Conservation (phyloP, 495 filamentous ascomycete genomes). For the Aspergillus conjunctus region DNA sequence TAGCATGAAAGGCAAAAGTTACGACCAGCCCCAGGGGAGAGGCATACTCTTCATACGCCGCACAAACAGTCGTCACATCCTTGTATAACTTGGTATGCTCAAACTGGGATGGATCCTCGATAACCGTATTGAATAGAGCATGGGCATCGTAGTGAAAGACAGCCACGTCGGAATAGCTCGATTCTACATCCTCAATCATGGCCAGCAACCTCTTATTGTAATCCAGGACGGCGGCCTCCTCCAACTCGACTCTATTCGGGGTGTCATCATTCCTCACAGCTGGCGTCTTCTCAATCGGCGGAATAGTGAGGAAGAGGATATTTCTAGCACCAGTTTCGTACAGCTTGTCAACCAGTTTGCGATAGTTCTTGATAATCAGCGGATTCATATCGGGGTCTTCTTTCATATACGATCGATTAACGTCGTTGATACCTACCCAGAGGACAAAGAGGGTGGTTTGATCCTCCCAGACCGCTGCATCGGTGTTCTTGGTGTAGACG, state of each 20-base stretch:
- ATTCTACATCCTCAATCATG: background rate
- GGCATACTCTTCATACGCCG: conserved; percentile 10
- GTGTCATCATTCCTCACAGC: background rate
- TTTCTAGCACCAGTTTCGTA: conserved; percentile 6
- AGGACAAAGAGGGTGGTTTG: conserved; percentile 1
- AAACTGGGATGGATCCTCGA: conserved; percentile 11
- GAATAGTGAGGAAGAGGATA: conserved; percentile 8
- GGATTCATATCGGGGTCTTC: conserved; percentile 4
- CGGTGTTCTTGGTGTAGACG: background rate
- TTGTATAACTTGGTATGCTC: conserved; percentile 7
- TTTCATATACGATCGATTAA: background rate
- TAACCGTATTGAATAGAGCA: conserved; percentile 6
- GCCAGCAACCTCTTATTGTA: background rate
- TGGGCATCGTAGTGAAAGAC: conserved; percentile 8
- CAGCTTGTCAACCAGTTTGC: conserved; percentile 7
- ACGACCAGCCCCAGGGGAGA: background rate
- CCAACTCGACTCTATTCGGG: background rate
- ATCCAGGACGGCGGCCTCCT: background rate
- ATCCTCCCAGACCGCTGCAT: background rate
- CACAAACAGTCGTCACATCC: background rate
- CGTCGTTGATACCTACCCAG: conserved; percentile 10
- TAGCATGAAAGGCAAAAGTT: background rate
- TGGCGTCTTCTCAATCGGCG: background rate
- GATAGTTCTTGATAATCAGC: conserved; percentile 2
- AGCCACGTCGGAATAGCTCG: background rate